Percentiles rank a stretch among this genome's conserved stretches.
Conservation (phyloP, 2,329 filamentous ascomycete species). For the Fusarium virguliforme region DNA sequence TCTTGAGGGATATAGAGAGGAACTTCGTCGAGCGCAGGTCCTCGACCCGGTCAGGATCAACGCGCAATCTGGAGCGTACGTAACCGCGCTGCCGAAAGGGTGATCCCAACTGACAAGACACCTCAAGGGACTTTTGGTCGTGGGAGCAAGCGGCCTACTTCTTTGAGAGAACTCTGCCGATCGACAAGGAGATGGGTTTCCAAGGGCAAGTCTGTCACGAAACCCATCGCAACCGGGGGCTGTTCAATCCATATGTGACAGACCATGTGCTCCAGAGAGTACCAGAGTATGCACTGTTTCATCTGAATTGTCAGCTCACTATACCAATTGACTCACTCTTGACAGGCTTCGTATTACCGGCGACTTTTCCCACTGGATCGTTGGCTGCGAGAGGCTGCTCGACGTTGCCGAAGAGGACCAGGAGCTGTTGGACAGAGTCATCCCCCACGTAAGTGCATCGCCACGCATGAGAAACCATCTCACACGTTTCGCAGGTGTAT, state of each 20-base stretch:
- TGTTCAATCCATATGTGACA: not conserved
- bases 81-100: rapidly evolving
- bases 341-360: not conserved
- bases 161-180: not conserved
- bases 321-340: not conserved
- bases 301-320: not conserved
- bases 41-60: constrained; percentile 26
- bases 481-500: constrained; percentile 46
- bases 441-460: not conserved
- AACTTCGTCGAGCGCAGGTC: constrained; percentile 16
- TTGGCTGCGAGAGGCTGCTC: constrained; percentile 3
- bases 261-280: constrained; percentile 1
- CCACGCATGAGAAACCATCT: not conserved
- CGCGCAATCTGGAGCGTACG: constrained; percentile 22
- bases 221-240: constrained; percentile 7
- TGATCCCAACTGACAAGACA: not conserved
- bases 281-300: not conserved
- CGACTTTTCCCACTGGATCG: constrained; percentile 1
- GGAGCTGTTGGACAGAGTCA: constrained; percentile 7
- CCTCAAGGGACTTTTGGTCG: not conserved
- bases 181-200: constrained; percentile 1
- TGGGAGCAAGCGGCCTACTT: constrained; percentile 5
- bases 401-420: not conserved
- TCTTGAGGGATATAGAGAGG: constrained; percentile 14
- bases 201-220: not conserved